A percentile compares a stretch with the other conserved stretches of the same genome.
These are phyloP conservation scores for Cadophora luteo-olivacea DNA, from an alignment of 2,329 filamentous ascomycete species.

Conservation along the genomic window DNA sequence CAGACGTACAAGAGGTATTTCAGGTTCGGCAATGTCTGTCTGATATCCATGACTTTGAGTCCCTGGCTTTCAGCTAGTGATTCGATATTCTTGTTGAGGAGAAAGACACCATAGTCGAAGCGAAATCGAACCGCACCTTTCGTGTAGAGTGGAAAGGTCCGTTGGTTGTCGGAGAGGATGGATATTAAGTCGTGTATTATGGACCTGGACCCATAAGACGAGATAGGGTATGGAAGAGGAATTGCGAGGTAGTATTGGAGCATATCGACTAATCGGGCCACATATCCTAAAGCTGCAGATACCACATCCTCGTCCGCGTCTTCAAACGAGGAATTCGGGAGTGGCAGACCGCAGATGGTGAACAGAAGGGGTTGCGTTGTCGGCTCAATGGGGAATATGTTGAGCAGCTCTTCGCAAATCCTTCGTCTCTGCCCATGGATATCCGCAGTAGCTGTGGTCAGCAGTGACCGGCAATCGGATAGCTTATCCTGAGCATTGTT, in stretches of 20 bases:
- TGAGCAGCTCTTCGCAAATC: conserved; percentile 81
- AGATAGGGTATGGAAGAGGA: conserved; percentile 81
- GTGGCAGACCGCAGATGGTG: conserved; percentile 77
- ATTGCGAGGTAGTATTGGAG: conserved; percentile 84
- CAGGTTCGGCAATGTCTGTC: conserved; percentile 90
- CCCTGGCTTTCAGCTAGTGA: conserved; percentile 68
- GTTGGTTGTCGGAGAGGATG: conserved; percentile 53
- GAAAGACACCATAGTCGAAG: conserved; percentile 94
- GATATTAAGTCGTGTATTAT: conserved; percentile 79
- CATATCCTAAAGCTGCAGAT: conserved; percentile 82
- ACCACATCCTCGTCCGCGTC: conserved; percentile 73
- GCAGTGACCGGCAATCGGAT: conserved; percentile 58
- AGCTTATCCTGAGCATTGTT: conserved; percentile 66
- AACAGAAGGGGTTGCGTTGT: conserved; percentile 73
- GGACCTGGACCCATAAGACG: conserved; percentile 74
- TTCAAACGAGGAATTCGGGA: conserved; percentile 83
- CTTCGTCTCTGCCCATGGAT: conserved; percentile 87
- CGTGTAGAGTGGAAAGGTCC: conserved; percentile 83
- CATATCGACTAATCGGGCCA: conserved; percentile 75
- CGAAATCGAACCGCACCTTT: conserved; percentile 78
- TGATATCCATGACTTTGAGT: conserved; percentile 83
- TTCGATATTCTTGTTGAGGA: conserved; percentile 97
- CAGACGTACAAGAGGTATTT: conserved; percentile 92
- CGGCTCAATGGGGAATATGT: conserved; percentile 82
- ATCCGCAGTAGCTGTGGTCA: conserved; percentile 64